Base-by-base conservation (phyloP, 257 asterid genomes). In the Schizonepeta tenuifolia region DNA sequence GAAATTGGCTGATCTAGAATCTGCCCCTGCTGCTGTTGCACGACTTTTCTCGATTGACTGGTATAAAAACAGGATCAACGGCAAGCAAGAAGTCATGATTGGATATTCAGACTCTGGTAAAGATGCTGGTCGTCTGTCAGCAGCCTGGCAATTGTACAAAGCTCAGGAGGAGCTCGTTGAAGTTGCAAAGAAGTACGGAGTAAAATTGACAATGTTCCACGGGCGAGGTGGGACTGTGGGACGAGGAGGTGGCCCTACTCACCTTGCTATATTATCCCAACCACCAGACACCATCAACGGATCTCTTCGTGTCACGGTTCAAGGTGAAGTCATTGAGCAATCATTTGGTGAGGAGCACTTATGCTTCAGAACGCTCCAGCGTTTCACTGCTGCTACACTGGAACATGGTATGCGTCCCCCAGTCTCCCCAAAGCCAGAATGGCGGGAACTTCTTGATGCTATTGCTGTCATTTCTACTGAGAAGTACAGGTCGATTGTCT, bases 151-250 rank as follows among this genome's bases (percentile, higher is more conserved):
- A 64, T 33, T 86, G 75, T 88, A 86, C 76, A 86, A 86, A 77
- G 88, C 95, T 64, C 95, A 88, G 67, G 95, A 88, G 79, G 92
- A 88, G 79, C 87, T 88, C 14, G 73, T 86, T 7, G 82, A 86
- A 44, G 92, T 88, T 3, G 90, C 95, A 0, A 88, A 88, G 79
- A 36, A 84, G 31, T 81, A 26, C 22, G 90, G 92, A 0, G 88
- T 88, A 73, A 86, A 88, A 72, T 79, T 88, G 50, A 88, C 95
- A 0, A 84, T 88, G 95, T 88, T 88, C 64, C 91, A 86, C 15
- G 95, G 95, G 20, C 79, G 95, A 57, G 95, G 95, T 59, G 95
- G 95, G 17, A 86, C 95, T 0, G 92, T 88, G 0, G 90, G 95
- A 12, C 73, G 95, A 79, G 95, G 95, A 49, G 95, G 95, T 0